Conservation (phyloP, 306 rosid genomes). For the Cicer bijugum region DNA sequence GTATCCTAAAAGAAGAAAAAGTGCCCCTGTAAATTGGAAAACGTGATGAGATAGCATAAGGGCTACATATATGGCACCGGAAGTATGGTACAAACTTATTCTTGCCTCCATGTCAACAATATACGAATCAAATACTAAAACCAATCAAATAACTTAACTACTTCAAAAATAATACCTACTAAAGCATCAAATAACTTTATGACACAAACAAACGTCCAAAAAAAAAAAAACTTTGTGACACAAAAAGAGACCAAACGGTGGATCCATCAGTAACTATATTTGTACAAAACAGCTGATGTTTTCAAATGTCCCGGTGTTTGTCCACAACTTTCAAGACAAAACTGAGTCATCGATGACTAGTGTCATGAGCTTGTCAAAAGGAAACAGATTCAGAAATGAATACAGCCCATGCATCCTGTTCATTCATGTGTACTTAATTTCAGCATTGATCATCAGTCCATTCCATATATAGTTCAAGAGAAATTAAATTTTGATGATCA, state of each 20-base stretch:
- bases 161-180: slow-evolving; percentile 47
- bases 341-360: slow-evolving; percentile 40
- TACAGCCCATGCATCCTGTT: slow-evolving; percentile 87
- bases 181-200: slow-evolving; percentile 45
- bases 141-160: slow-evolving; percentile 42
- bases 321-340: slow-evolving; percentile 38
- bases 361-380: slow-evolving; percentile 46
- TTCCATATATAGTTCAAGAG: no score
- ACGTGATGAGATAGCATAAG: background rate
- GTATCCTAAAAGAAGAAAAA: background rate
- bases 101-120: slow-evolving; percentile 42
- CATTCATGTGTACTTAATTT: slow-evolving; percentile 13
- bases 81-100: slow-evolving; percentile 38
- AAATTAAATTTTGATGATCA: no score
- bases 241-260: slow-evolving; percentile 40
- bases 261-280: slow-evolving; percentile 44
- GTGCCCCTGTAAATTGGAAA: background rate
- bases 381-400: slow-evolving; percentile 77
- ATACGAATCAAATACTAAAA: slow-evolving; percentile 46
- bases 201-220: slow-evolving; percentile 33
- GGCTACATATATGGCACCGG: background rate
- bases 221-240: slow-evolving; percentile 43
- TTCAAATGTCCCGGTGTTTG: slow-evolving; percentile 39
- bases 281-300: slow-evolving; percentile 48
- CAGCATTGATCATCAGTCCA: slow-evolving; percentile 5